Conservation (phyloP, 1,284 basidiomycete species). For the Cystobasidium pallidum region DNA sequence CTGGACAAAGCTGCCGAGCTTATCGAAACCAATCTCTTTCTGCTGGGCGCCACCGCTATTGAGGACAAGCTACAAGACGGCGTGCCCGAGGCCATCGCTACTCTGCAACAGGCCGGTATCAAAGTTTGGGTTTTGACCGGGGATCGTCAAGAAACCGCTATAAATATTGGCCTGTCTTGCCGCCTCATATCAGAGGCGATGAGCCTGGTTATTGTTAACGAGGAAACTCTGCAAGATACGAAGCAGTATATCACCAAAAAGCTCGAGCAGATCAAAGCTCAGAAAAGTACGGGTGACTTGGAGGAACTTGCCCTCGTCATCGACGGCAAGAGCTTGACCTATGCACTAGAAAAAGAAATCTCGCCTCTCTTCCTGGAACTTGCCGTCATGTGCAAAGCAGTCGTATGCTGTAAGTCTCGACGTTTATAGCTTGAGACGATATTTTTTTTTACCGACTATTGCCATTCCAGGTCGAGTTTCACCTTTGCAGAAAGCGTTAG, state of each 20-base stretch:
- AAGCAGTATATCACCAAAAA: slow-evolving; percentile 85
- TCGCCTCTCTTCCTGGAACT: slow-evolving; percentile 88
- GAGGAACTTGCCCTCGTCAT: slow-evolving; percentile 96
- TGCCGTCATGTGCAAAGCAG: slow-evolving; percentile 97
- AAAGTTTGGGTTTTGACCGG: slow-evolving; percentile 99
- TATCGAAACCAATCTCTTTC: slow-evolving; percentile 89
- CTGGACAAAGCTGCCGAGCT: slow-evolving; percentile 92
- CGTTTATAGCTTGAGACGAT: background rate
- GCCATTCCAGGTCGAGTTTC: slow-evolving; percentile 86
- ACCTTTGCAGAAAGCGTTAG: slow-evolving; percentile 94
- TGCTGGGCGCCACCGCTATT: slow-evolving; percentile 95
- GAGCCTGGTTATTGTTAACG: slow-evolving; percentile 96
- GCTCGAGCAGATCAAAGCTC: slow-evolving; percentile 87
- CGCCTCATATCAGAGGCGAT: slow-evolving; percentile 96
- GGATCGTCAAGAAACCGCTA: slow-evolving; percentile 97
- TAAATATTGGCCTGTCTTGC: slow-evolving; percentile 98
- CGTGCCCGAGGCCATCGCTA: slow-evolving; percentile 97
- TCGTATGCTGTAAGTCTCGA: slow-evolving; percentile 80
- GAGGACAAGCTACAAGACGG: slow-evolving; percentile 99
- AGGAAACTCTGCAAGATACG: slow-evolving; percentile 80
- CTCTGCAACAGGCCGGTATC: slow-evolving; percentile 95
- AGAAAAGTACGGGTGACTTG: slow-evolving; percentile 83
- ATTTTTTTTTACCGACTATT: slow-evolving; percentile 2
- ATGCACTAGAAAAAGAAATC: slow-evolving; percentile 89
- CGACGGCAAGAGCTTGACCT: slow-evolving; percentile 92